Conservation (phyloP, 2,329 filamentous ascomycete genomes). For the Madurella mycetomatis region DNA sequence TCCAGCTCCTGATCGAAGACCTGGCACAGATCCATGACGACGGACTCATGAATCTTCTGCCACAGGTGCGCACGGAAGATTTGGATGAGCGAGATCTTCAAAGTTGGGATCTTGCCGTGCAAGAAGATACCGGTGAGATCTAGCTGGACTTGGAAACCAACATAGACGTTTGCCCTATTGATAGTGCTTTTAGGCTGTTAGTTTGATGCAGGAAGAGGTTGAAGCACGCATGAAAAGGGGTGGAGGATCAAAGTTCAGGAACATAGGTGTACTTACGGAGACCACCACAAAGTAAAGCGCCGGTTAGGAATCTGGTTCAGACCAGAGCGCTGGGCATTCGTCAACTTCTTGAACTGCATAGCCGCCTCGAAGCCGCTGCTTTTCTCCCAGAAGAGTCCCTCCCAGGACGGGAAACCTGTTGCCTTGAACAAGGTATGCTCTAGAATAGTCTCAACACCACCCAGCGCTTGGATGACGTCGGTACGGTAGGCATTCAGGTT, state of each 20-base stretch:
- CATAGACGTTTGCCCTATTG: conserved; percentile 94
- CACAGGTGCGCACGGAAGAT: conserved; percentile 99
- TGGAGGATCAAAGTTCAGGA: neutral
- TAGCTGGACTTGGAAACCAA: conserved; percentile 98
- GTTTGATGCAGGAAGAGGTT: neutral
- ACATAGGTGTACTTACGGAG: conserved; percentile 40
- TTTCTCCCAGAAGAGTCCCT: conserved; percentile 87
- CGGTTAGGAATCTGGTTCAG: conserved; percentile 97
- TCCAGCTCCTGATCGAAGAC: conserved; percentile 98
- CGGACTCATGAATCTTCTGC: conserved; percentile 99
- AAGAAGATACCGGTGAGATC: conserved; percentile 98
- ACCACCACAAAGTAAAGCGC: conserved; percentile 98
- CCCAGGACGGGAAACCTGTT: conserved; percentile 94
- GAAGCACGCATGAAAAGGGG: neutral
- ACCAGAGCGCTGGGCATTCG: conserved; percentile 94
- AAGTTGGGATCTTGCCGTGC: conserved; percentile 95
- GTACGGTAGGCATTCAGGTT: conserved; percentile 94
- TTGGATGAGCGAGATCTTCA: conserved; percentile 97
- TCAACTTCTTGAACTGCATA: conserved; percentile 99
- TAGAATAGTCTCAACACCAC: conserved; percentile 95
- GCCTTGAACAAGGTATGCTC: conserved; percentile 97
- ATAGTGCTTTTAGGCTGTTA: conserved; percentile 51
- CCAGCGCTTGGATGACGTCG: conserved; percentile 92
- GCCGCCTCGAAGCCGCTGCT: conserved; percentile 7
- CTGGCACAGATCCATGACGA: conserved; percentile 98